Conservation (phyloP, 2,329 filamentous ascomycete species). For the Helotiales sp. region DNA sequence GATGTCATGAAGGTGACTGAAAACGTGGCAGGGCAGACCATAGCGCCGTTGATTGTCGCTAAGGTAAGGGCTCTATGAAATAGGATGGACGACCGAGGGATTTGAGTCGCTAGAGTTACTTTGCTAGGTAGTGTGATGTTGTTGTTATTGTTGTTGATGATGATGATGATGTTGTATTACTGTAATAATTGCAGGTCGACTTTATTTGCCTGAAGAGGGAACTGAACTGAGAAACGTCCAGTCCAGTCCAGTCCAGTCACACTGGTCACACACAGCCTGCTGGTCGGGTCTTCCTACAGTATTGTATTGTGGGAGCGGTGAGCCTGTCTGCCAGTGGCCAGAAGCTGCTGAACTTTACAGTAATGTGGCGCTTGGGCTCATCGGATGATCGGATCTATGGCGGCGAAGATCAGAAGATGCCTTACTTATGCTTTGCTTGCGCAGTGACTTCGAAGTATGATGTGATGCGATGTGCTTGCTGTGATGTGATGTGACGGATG, state of each 20-base stretch:
- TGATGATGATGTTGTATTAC: background rate
- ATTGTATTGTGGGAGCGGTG: background rate
- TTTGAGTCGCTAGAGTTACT: background rate
- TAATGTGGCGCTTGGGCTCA: background rate
- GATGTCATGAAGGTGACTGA: background rate
- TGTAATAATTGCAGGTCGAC: background rate
- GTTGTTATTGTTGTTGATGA: slow-evolving; percentile 4
- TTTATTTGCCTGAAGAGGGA: slow-evolving; percentile 8
- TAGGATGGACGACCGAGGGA: background rate
- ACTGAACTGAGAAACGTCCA: background rate
- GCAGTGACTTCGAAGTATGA: background rate
- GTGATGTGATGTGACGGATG: slow-evolving; percentile 6
- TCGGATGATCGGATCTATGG: background rate
- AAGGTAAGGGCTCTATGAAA: background rate
- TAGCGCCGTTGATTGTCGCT: background rate
- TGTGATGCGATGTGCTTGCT: slow-evolving; percentile 8
- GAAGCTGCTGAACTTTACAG: background rate
- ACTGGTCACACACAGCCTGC: background rate
- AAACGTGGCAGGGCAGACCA: slow-evolving; percentile 9
- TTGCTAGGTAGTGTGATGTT: background rate
- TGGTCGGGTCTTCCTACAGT: background rate
- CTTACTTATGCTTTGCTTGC: background rate
- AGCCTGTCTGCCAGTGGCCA: background rate
- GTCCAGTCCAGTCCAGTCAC: too few relatives aligned
- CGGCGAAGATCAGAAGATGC: slow-evolving; percentile 7